phyloP scores from a whole-genome alignment of 177 flowering plant species.

The Vitis hybrid region DNA sequence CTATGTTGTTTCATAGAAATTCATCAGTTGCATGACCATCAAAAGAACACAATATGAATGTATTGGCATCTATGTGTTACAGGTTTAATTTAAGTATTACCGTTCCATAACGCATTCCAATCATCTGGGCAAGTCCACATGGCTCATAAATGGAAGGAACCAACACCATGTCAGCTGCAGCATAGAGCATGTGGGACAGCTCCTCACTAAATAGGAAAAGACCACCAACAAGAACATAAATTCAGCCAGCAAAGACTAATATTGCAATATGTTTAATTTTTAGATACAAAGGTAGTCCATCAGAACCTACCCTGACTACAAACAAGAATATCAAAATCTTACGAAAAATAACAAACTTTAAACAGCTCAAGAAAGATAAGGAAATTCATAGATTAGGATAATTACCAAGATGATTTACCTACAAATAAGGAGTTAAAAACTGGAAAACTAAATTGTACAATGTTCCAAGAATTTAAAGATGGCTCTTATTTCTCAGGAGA shows the following conservation, averaged over 20 bases:
- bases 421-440: too few relatives aligned
- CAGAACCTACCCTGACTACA: too few relatives aligned
- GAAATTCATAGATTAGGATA: too few relatives aligned
- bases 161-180: slow-evolving; percentile 71
- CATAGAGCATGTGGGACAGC: slow-evolving; percentile 72
- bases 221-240: not conserved
- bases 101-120: slow-evolving; percentile 78
- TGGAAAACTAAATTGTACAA: too few relatives aligned
- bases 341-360: too few relatives aligned
- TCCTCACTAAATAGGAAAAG: slow-evolving; percentile 47
- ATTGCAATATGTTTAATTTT: not conserved
- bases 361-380: too few relatives aligned
- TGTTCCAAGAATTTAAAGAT: too few relatives aligned
- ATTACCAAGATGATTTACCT: too few relatives aligned
- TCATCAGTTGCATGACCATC: not conserved
- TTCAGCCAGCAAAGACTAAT: not conserved
- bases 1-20: not conserved
- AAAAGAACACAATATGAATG: not conserved
- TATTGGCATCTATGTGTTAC: not conserved
- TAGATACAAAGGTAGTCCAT: not conserved
- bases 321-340: too few relatives aligned
- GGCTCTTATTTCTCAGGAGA: too few relatives aligned
- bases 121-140: slow-evolving; percentile 77
- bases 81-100: slow-evolving; percentile 26
- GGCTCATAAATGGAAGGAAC: slow-evolving; percentile 76